These are phyloP conservation scores for Cordyceps cateniannulata DNA, from an alignment of 2,329 filamentous ascomycete species.

Conservation along the genomic window DNA sequence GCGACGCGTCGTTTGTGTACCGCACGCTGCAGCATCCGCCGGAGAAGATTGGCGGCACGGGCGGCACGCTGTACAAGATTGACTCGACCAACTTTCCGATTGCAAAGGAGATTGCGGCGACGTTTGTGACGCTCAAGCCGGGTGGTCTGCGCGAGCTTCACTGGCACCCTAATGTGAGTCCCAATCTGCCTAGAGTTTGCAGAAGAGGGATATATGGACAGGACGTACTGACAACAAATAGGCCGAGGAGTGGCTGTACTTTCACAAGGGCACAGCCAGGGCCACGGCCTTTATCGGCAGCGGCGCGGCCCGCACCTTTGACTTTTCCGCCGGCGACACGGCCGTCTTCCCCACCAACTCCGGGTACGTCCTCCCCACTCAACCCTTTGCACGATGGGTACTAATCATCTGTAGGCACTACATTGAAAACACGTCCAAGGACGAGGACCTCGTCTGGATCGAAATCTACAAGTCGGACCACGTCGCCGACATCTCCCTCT, in stretches of 20 bases:
- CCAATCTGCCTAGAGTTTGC: too few relatives aligned
- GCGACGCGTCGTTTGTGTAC: conserved; percentile 57
- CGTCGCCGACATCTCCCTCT: conserved; percentile 59
- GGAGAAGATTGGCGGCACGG: conserved; percentile 52
- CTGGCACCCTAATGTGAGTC: conserved; percentile 63
- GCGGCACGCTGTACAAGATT: conserved; percentile 57
- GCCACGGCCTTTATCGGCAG: conserved; percentile 61
- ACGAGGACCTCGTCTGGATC: conserved; percentile 59
- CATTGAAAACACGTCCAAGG: conserved; percentile 60
- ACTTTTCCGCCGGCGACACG: conserved; percentile 61
- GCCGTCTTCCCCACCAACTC: conserved; percentile 62
- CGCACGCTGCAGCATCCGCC: conserved; percentile 48
- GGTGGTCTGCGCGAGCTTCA: conserved; percentile 59
- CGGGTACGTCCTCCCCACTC: conserved; percentile 33
- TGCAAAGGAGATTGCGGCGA: conserved; percentile 58
- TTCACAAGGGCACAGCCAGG: conserved; percentile 54
- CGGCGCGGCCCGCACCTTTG: conserved; percentile 56
- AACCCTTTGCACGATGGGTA: too few relatives aligned
- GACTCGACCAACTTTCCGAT: conserved; percentile 63
- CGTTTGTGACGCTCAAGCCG: conserved; percentile 58
- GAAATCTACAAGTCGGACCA: conserved; percentile 64
- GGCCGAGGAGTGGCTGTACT: conserved; percentile 67
- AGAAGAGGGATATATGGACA: too few relatives aligned
- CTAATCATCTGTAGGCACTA: conserved; percentile 50
- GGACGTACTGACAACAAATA: conserved; percentile 20